A percentile compares a stretch with the other conserved stretches of the same genome.
Evolutionary conservation across 2,329 filamentous ascomycete species (phyloP).

Genomic region (Xylariaceae sp.): DNA sequence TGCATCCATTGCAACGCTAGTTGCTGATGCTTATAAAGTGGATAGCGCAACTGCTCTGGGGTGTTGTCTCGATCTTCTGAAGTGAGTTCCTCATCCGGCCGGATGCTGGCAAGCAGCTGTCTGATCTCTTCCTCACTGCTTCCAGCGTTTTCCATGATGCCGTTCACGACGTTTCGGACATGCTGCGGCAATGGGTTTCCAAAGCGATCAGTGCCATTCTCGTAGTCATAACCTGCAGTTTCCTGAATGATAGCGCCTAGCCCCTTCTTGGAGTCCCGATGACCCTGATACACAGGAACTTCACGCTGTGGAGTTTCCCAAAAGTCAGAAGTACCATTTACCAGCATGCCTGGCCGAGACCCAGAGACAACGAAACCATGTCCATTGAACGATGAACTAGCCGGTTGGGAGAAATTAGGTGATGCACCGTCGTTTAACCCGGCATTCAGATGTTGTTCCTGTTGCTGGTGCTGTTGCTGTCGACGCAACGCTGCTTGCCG

Average conservation of each 20-base stretch:
- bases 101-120: slow-evolving; percentile 71
- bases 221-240: slow-evolving; percentile 43
- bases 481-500: slow-evolving; percentile 1
- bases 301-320: neutral
- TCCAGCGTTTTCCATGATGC: slow-evolving; percentile 42
- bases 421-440: too few species aligned
- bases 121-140: slow-evolving; percentile 66
- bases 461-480: neutral
- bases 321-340: neutral
- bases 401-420: too few species aligned
- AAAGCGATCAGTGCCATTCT: slow-evolving; percentile 38
- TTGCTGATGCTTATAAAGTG: slow-evolving; percentile 81
- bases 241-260: slow-evolving; percentile 43
- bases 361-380: neutral
- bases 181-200: slow-evolving; percentile 42
- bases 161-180: slow-evolving; percentile 39
- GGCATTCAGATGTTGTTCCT: too few species aligned
- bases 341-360: neutral
- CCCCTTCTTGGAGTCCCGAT: slow-evolving; percentile 19
- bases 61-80: slow-evolving; percentile 67
- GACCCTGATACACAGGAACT: slow-evolving; percentile 29
- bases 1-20: slow-evolving; percentile 77
- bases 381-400: neutral
- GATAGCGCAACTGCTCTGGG: slow-evolving; percentile 67
- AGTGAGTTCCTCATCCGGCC: slow-evolving; percentile 68